Base-by-base conservation (phyloP, 1,284 basidiomycete genomes). In the Rhodotorula glutinis region DNA sequence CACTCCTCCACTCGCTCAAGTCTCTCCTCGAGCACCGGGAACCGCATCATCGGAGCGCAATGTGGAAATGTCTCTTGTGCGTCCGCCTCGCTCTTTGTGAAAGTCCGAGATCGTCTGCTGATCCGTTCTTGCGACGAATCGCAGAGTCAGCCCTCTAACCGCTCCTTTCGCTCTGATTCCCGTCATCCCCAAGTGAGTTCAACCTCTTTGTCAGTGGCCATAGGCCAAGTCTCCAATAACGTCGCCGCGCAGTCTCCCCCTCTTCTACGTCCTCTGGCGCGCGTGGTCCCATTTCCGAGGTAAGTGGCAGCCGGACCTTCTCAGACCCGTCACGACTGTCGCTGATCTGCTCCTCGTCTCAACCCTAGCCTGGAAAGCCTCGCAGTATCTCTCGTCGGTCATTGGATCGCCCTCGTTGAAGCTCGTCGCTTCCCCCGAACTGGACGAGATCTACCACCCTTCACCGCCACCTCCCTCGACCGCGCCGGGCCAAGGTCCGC, bases 251-350 rank as follows among this genome's bases (percentile, higher is more conserved):
- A 72, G 70, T 47, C 63, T 72, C 33, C 71, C 71, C 5, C 73
- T 81, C 54, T 81, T 82, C 77, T 82, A 82, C 77, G 79, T 81
- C 53, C 76, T 81, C 14, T 82, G 81, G 80, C 75, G 81, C 64
- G 80, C 80, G 25, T 82, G 80, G 79, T 78, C 77, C 19, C 81
- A 82, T 65, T 81, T 77, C 76, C 72, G 79, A 66, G 70, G 57
- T 52, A 19, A 17, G 25, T 29, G n/a, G 3, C 9, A 71, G 29
- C 49, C 62, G 58, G 66, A 74, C 56, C 66, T 66, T 65, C 61
- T 76, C 43, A 14, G 57, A 52, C 57, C 75, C 40, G 41, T 27
- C 4, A 11, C 1, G 14, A 27, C 19, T 29, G 25, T 10, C 46
- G 27, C 49, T 27, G 21, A n/a, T n/a, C 49, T 27, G 11, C 49